Percentiles rank a stretch among this genome's conserved stretches.
These are phyloP conservation scores for Dianthus caryophyllus DNA, from an alignment of 148 eudicot genomes.

Conservation along the genomic window DNA sequence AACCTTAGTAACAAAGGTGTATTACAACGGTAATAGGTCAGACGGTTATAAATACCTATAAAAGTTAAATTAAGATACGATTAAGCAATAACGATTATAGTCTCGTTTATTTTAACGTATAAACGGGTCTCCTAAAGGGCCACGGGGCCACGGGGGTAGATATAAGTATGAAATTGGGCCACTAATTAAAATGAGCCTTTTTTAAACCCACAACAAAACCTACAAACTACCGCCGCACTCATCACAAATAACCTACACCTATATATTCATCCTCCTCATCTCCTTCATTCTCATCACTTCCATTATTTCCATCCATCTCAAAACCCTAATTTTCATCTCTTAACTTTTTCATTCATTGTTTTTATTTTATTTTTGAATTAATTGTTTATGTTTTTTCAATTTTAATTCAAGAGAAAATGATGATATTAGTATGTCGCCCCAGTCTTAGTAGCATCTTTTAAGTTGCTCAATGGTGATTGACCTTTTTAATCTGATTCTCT, in stretches of 20 bases:
- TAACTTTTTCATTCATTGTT: neutral
- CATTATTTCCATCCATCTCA: neutral
- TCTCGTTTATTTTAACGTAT: no score
- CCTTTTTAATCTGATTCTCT: constrained; percentile 27
- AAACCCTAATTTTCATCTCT: neutral
- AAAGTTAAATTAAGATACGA: no score
- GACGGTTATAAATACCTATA: no score
- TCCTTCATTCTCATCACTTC: neutral
- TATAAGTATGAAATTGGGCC: no score
- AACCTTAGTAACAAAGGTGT: no score
- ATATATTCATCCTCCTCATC: neutral
- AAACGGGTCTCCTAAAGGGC: no score
- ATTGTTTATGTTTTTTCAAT: neutral
- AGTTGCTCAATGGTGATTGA: constrained; percentile 32
- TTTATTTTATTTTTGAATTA: neutral
- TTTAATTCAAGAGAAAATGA: constrained; percentile 1
- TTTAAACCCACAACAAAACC: neutral
- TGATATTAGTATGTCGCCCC: constrained; percentile 35
- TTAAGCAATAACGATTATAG: no score
- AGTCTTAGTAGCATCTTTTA: constrained; percentile 28
- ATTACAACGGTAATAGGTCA: no score
- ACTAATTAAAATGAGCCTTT: no score
- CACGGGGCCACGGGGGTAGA: no score
- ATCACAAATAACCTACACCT: neutral
- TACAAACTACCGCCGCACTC: neutral